Conservation (phyloP, 2,329 filamentous ascomycete genomes). For the Epichloe baconii region DNA sequence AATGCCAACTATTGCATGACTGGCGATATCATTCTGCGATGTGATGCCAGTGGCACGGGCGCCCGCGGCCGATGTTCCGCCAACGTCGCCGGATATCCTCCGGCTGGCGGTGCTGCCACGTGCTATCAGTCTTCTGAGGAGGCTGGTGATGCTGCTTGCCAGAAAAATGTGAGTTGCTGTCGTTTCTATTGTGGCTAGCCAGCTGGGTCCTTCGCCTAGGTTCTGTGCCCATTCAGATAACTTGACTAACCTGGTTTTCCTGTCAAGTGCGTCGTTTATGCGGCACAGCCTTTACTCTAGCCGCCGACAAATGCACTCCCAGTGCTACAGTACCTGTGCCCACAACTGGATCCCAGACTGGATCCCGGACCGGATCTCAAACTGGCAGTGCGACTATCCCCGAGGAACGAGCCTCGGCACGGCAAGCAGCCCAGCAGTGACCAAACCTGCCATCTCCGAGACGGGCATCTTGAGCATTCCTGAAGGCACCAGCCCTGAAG, state of each 20-base stretch:
- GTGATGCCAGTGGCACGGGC: conserved; percentile 24
- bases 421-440: neutral
- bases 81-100: conserved; percentile 30
- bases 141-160: conserved; percentile 32
- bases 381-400: neutral
- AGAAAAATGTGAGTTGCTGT: conserved; percentile 27
- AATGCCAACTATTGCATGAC: conserved; percentile 30
- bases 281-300: conserved; percentile 22
- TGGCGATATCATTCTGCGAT: conserved; percentile 36
- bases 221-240: neutral
- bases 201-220: too few species aligned
- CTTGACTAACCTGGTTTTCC: neutral
- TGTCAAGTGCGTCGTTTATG: conserved; percentile 30
- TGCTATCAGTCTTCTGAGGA: conserved; percentile 28
- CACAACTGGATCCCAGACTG: neutral
- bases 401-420: neutral
- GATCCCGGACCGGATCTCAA: neutral
- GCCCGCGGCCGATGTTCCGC: conserved; percentile 30
- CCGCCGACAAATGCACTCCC: conserved; percentile 21
- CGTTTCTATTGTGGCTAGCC: neutral
- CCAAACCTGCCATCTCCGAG: neutral
- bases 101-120: conserved; percentile 21
- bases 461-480: conserved; percentile 8
- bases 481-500: conserved; percentile 2
- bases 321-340: conserved; percentile 9